Evolutionary conservation across 2,329 filamentous ascomycete genomes (phyloP).

Genomic region (Aspergillus ibericus): DNA sequence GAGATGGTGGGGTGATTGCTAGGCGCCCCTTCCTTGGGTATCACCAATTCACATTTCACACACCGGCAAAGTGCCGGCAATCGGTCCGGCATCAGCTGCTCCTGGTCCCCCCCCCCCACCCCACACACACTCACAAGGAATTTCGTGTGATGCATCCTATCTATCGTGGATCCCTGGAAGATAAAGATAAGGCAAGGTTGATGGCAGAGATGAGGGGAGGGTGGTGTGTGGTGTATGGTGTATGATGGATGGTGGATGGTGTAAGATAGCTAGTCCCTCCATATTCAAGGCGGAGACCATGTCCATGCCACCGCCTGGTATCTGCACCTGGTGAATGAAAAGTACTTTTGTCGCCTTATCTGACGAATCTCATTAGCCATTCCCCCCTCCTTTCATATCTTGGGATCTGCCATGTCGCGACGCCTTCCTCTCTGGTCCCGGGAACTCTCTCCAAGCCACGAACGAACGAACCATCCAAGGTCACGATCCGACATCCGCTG

Average conservation of each 20-base stretch:
- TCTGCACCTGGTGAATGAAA: not conserved
- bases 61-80: slow-evolving; percentile 16
- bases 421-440: slow-evolving; percentile 5
- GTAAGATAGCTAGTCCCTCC: too few species aligned
- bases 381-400: slow-evolving; percentile 3
- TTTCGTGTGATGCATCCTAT: not conserved
- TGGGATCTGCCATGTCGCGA: not conserved
- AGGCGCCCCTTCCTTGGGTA: not conserved
- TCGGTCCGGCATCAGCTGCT: slow-evolving; percentile 16
- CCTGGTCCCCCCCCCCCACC: not conserved
- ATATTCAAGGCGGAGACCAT: not conserved
- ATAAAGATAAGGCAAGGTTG: not conserved
- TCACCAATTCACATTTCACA: not conserved
- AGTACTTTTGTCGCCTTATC: slow-evolving; percentile 19
- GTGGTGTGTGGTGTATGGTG: not conserved
- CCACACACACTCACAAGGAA: not conserved
- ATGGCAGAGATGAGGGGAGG: not conserved
- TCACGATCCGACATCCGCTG: slow-evolving; percentile 18
- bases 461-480: not conserved
- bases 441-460: not conserved
- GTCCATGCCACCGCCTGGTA: not conserved
- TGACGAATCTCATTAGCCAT: slow-evolving; percentile 9
- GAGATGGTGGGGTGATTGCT: slow-evolving; percentile 14
- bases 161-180: too few species aligned
- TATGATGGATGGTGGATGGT: not conserved